phyloP scores from a whole-genome alignment of 2,329 filamentous ascomycete genomes.

The Aureobasidium mangrovei region DNA sequence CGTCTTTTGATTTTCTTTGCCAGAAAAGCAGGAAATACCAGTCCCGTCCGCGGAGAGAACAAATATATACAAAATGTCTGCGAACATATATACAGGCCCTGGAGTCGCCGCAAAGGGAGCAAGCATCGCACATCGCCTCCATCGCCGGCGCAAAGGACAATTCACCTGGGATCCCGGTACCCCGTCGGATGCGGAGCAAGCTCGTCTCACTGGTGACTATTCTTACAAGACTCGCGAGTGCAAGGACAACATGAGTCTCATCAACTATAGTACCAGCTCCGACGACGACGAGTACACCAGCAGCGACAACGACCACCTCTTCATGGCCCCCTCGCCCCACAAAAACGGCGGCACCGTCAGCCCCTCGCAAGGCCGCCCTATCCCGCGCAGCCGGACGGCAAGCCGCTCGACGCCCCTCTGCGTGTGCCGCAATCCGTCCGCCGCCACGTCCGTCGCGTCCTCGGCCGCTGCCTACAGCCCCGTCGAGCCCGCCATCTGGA shows the following conservation, averaged over 20 bases:
- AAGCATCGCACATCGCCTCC: background rate
- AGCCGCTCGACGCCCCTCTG: background rate
- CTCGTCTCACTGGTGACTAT: background rate
- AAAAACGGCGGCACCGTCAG: background rate
- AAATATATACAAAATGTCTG: background rate
- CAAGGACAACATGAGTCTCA: background rate
- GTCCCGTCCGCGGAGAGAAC: background rate
- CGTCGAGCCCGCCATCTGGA: slow-evolving; percentile 5
- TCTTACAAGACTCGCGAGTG: background rate
- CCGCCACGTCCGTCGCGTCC: background rate
- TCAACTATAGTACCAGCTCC: background rate
- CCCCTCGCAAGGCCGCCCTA: background rate
- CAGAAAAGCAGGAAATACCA: background rate
- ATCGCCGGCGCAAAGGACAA: background rate
- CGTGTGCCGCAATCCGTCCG: background rate
- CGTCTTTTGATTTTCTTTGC: background rate
- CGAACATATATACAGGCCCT: background rate
- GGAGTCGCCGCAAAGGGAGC: background rate
- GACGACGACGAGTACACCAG: slow-evolving; percentile 2
- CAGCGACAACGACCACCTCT: slow-evolving; percentile 7
- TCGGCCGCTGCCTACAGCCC: background rate
- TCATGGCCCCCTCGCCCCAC: background rate
- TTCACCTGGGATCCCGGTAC: background rate
- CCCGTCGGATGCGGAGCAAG: background rate
- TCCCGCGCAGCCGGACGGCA: background rate